Percentiles rank a stretch among this genome's conserved stretches.
Conservation (phyloP, 176 grass and related monocot species). For the Saccharum spontaneum region DNA sequence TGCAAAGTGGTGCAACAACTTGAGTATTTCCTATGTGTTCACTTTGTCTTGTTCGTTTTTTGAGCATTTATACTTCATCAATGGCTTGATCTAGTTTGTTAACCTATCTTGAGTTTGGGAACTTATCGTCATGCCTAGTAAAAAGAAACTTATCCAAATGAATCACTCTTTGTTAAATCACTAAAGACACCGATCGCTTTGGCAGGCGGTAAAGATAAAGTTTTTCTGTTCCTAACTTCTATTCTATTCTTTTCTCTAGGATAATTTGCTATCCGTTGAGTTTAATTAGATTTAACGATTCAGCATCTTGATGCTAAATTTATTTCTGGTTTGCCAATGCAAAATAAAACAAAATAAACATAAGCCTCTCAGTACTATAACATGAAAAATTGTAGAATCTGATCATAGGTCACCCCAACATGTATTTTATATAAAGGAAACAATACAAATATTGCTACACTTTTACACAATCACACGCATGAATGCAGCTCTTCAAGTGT, state of each 20-base stretch:
- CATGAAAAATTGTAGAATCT: neutral
- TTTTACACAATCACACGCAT: conserved; percentile 1
- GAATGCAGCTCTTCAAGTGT: conserved; percentile 22
- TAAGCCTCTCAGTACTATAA: no score
- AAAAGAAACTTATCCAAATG: conserved; percentile 11
- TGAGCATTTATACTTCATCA: neutral
- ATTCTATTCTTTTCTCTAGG: neutral
- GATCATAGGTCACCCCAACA: neutral
- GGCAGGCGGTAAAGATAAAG: neutral
- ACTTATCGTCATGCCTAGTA: conserved; percentile 10
- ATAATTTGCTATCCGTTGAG: neutral
- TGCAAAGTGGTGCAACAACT: neutral
- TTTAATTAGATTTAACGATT: neutral
- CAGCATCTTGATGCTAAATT: neutral
- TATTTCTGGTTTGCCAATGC: neutral
- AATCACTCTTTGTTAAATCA: neutral
- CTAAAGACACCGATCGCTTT: neutral
- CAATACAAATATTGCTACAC: neutral
- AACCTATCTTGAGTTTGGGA: neutral
- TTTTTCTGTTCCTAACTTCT: neutral
- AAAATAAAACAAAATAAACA: neutral
- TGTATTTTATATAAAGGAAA: neutral
- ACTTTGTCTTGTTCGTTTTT: neutral
- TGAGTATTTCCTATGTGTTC: neutral
- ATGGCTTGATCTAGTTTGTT: neutral